Conservation (phyloP, 2,329 filamentous ascomycete species). For the Hansfordia pulvinata region DNA sequence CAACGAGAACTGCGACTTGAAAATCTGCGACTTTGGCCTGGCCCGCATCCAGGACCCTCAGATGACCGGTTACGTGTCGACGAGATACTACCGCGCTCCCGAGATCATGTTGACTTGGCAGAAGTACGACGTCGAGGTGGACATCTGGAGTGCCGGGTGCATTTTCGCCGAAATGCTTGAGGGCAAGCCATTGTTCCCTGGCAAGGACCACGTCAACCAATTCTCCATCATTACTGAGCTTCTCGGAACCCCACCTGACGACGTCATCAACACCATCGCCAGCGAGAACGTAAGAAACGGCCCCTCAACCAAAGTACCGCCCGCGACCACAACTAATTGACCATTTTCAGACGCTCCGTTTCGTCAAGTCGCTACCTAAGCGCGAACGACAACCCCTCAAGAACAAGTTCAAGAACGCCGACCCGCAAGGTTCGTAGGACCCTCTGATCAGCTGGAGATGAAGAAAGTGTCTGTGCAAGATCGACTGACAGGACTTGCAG, state of each 20-base stretch:
- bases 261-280: conserved; percentile 97
- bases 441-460: no score
- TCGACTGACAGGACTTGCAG: conserved; percentile 29
- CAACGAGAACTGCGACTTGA: conserved; percentile 98
- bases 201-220: conserved; percentile 98
- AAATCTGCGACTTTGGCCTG: conserved; percentile 97
- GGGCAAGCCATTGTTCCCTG: conserved; percentile 94
- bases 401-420: conserved; percentile 92
- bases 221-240: conserved; percentile 99
- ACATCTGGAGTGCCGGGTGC: conserved; percentile 98
- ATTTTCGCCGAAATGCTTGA: conserved; percentile 99
- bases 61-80: conserved; percentile 99
- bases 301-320: background rate
- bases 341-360: conserved; percentile 63
- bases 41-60: conserved; percentile 97
- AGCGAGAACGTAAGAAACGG: conserved; percentile 71
- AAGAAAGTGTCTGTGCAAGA: conserved; percentile 1
- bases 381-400: conserved; percentile 76
- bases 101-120: conserved; percentile 99
- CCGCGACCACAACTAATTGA: conserved; percentile 6
- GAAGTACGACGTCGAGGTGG: conserved; percentile 98
- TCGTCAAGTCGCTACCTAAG: conserved; percentile 94
- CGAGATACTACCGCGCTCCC: conserved; percentile 93
- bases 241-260: conserved; percentile 88
- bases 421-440: conserved; percentile 54